These are phyloP conservation scores for Aurantiochytrium sp. DNA, from an alignment of 108 stramenopile species.

Conservation along the genomic window DNA sequence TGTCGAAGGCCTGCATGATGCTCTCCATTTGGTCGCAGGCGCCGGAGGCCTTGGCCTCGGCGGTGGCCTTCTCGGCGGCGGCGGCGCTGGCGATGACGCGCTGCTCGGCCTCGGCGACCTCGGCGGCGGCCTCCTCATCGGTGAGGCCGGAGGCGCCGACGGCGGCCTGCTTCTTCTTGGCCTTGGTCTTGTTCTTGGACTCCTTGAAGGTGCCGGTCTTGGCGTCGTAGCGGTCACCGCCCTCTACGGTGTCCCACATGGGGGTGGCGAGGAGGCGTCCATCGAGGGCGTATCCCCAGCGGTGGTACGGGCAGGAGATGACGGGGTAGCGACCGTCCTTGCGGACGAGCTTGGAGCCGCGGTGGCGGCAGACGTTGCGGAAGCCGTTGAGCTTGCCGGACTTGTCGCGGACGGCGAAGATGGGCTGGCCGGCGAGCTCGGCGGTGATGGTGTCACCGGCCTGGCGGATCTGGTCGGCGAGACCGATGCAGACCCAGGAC, in stretches of 20 bases:
- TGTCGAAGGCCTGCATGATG: constrained; percentile 14
- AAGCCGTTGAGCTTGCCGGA: background rate
- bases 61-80: background rate
- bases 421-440: constrained; percentile 6
- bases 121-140: background rate
- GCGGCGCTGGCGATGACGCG: background rate
- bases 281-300: constrained; percentile 15
- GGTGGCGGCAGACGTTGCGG: constrained; percentile 10
- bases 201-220: constrained; percentile 13
- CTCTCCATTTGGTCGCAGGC: background rate
- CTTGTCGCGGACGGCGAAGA: constrained; percentile 18
- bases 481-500: constrained; percentile 14
- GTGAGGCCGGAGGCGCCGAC: background rate
- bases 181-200: background rate
- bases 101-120: background rate
- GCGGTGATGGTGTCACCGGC: constrained; percentile 16
- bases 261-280: constrained; percentile 17
- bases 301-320: constrained; percentile 12
- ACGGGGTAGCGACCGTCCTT: constrained; percentile 7
- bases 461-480: constrained; percentile 1
- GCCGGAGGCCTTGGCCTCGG: background rate
- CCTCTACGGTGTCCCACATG: constrained; percentile 17
- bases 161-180: background rate
- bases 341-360: constrained; percentile 15
- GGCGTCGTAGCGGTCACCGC: background rate